phyloP scores from a whole-genome alignment of 2,329 filamentous ascomycete genomes.

The Chaetomiaceae sp. region DNA sequence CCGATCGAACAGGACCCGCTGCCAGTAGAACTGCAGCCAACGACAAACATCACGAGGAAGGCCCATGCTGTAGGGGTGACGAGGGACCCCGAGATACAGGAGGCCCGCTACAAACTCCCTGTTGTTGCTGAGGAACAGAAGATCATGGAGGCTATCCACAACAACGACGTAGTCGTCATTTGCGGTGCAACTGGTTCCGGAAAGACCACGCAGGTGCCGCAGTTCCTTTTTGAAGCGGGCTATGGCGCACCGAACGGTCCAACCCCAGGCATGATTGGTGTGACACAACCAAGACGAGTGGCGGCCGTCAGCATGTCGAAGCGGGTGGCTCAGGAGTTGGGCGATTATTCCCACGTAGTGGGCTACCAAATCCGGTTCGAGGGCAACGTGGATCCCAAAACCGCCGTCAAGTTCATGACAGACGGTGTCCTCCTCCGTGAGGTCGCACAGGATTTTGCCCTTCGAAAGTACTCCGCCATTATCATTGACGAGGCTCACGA shows the following conservation, averaged over 20 bases:
- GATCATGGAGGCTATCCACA: constrained; percentile 96
- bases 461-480: constrained; percentile 87
- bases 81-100: constrained; percentile 69
- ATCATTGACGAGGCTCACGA: constrained; percentile 97
- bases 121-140: constrained; percentile 94
- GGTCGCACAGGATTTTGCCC: constrained; percentile 79
- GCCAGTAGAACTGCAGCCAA: constrained; percentile 61
- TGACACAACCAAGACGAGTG: constrained; percentile 91
- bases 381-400: constrained; percentile 71
- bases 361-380: constrained; percentile 96
- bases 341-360: constrained; percentile 69
- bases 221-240: constrained; percentile 91
- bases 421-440: constrained; percentile 93
- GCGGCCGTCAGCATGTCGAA: constrained; percentile 96
- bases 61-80: constrained; percentile 70
- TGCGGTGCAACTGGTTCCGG: constrained; percentile 95
- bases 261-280: constrained; percentile 86
- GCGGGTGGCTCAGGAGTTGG: constrained; percentile 81
- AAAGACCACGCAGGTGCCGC: constrained; percentile 95
- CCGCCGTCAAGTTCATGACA: constrained; percentile 97
- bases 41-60: constrained; percentile 60
- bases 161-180: constrained; percentile 82
- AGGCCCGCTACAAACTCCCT: constrained; percentile 72
- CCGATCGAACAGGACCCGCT: constrained; percentile 67
- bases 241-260: constrained; percentile 75